Evolutionary conservation across 768 basidiomycete species (phyloP).

Genomic region (Suillus placidus): DNA sequence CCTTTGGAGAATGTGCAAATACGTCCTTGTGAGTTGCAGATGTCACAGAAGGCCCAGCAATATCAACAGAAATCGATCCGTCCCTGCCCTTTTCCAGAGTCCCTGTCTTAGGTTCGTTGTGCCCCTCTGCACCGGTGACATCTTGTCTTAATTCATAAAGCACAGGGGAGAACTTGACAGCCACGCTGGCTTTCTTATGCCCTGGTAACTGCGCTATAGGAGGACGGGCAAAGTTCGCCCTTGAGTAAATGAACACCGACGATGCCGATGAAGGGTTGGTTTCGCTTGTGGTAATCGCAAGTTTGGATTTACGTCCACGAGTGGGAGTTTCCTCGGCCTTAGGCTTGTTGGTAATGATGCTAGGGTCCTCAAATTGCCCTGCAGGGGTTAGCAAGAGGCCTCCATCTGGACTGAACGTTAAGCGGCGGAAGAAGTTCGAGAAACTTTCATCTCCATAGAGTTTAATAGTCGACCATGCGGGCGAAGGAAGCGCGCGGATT

Average conservation of each 20-base stretch:
- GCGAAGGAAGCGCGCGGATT: constrained; percentile 70
- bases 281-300: constrained; percentile 36
- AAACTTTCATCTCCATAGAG: constrained; percentile 95
- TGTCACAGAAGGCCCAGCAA: constrained; percentile 40
- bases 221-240: constrained; percentile 90
- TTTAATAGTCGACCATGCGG: constrained; percentile 69
- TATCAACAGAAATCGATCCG: constrained; percentile 60
- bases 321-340: constrained; percentile 46
- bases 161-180: constrained; percentile 91
- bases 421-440: constrained; percentile 92
- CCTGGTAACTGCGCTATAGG: constrained; percentile 96
- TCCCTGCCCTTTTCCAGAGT: constrained; percentile 70
- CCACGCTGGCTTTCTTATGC: constrained; percentile 94
- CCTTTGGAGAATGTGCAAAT: constrained; percentile 10
- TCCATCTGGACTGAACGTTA: constrained; percentile 95
- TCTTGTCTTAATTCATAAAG: constrained; percentile 85
- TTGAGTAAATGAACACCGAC: constrained; percentile 92
- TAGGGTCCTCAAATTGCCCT: constrained; percentile 94
- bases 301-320: constrained; percentile 63
- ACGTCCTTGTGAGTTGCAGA: constrained; percentile 23
- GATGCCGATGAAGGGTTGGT: constrained; percentile 45
- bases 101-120: constrained; percentile 54
- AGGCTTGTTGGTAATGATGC: constrained; percentile 42
- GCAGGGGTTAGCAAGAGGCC: constrained; percentile 93
- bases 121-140: constrained; percentile 39